These are phyloP conservation scores for Fusarium sp. DNA, from an alignment of 2,329 filamentous ascomycete genomes.

Conservation along the genomic window DNA sequence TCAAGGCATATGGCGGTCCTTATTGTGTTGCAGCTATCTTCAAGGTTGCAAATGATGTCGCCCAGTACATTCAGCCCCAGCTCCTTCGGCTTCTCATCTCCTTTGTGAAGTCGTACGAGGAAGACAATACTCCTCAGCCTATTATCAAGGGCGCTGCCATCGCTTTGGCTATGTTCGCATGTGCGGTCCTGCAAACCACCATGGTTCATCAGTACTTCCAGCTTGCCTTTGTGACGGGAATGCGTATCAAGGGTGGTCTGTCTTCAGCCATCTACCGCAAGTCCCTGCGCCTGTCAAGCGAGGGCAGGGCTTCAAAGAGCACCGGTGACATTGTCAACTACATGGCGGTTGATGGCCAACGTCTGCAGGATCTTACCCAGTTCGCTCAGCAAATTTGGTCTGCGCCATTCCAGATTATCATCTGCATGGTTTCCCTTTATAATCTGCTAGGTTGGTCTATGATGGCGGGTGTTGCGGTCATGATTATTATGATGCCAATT, in stretches of 20 bases:
- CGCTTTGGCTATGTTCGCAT: conserved; percentile 88
- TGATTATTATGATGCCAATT: conserved; percentile 97
- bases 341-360: conserved; percentile 98
- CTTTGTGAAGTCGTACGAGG: conserved; percentile 81
- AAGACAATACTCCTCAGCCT: conserved; percentile 71
- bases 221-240: conserved; percentile 90
- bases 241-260: conserved; percentile 92
- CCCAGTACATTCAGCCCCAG: conserved; percentile 92
- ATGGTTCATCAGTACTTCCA: conserved; percentile 99
- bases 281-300: conserved; percentile 87
- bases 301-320: conserved; percentile 85
- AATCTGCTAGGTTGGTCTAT: conserved; percentile 94
- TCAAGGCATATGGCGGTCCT: conserved; percentile 83
- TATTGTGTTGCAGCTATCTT: conserved; percentile 84
- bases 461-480: conserved; percentile 92
- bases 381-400: conserved; percentile 97
- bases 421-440: conserved; percentile 96
- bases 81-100: conserved; percentile 82
- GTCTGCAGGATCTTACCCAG: conserved; percentile 92
- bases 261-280: conserved; percentile 94
- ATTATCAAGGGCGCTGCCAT: conserved; percentile 86
- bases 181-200: conserved; percentile 85
- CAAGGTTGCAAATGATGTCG: conserved; percentile 85
- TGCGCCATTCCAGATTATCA: conserved; percentile 91
- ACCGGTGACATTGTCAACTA: conserved; percentile 99